phyloP scores from a whole-genome alignment of 768 basidiomycete genomes.

The Mycena floridula region DNA sequence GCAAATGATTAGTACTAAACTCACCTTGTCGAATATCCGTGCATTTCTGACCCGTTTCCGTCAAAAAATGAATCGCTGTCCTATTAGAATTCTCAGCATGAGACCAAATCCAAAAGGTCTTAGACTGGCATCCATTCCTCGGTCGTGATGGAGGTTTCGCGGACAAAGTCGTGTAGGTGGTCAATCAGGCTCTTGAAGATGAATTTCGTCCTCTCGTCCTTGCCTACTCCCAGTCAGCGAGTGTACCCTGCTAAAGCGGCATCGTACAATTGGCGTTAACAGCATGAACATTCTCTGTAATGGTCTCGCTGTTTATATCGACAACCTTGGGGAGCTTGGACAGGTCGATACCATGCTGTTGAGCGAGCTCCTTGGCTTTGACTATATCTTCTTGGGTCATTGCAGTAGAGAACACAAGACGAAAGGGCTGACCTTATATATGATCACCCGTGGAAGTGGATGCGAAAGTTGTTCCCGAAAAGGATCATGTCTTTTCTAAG shows the following conservation, averaged over 20 bases:
- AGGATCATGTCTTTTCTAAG: too few relatives aligned
- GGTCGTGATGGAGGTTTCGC: slow-evolving; percentile 69
- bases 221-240: slow-evolving; percentile 15
- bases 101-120: background rate
- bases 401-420: background rate
- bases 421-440: background rate
- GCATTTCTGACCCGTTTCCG: slow-evolving; percentile 66
- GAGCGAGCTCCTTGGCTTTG: slow-evolving; percentile 24
- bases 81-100: slow-evolving; percentile 17
- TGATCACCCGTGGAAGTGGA: background rate
- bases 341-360: slow-evolving; percentile 30
- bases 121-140: slow-evolving; percentile 73
- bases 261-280: slow-evolving; percentile 35
- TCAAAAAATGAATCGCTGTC: slow-evolving; percentile 71
- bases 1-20: background rate
- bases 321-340: slow-evolving; percentile 33
- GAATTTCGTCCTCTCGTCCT: slow-evolving; percentile 35
- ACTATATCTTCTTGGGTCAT: slow-evolving; percentile 14
- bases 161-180: slow-evolving; percentile 71
- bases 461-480: background rate
- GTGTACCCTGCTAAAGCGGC: background rate
- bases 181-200: slow-evolving; percentile 40
- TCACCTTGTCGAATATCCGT: slow-evolving; percentile 57
- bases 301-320: slow-evolving; percentile 34
- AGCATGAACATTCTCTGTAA: slow-evolving; percentile 34